Conservation (phyloP, 2,329 filamentous ascomycete species). For the Penicillium sp. region DNA sequence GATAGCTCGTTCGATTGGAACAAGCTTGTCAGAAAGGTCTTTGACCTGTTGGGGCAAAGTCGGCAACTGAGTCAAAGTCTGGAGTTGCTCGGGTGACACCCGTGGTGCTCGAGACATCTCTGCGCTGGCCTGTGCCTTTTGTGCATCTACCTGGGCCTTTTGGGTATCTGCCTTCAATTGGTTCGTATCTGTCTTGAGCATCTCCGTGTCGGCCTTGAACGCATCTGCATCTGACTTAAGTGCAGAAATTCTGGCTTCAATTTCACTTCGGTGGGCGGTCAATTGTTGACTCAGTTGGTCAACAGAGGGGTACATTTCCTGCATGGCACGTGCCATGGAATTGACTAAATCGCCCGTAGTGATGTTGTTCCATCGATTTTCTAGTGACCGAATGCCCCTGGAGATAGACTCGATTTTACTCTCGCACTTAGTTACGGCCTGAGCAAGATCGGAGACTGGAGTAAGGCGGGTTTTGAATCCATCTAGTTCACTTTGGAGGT, state of each 20-base stretch:
- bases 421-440: background rate
- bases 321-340: conserved; percentile 33
- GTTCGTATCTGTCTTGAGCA: background rate
- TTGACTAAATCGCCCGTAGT: conserved; percentile 35
- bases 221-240: background rate
- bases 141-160: background rate
- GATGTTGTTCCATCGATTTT: conserved; percentile 51
- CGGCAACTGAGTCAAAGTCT: background rate
- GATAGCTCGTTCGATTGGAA: background rate
- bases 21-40: background rate
- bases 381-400: conserved; percentile 38
- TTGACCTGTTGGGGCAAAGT: background rate
- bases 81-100: background rate
- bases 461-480: background rate
- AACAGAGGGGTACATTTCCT: conserved; percentile 34
- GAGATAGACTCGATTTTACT: conserved; percentile 14
- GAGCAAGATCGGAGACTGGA: background rate
- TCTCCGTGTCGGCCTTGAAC: background rate
- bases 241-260: background rate
- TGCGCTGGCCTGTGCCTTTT: background rate
- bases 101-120: background rate
- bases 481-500: background rate
- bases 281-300: background rate
- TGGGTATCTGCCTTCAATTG: background rate
- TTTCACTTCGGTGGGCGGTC: background rate